Evolutionary conservation across 108 stramenopile species (phyloP).

Genomic region (Pinguiococcus pyrenoidosus): DNA sequence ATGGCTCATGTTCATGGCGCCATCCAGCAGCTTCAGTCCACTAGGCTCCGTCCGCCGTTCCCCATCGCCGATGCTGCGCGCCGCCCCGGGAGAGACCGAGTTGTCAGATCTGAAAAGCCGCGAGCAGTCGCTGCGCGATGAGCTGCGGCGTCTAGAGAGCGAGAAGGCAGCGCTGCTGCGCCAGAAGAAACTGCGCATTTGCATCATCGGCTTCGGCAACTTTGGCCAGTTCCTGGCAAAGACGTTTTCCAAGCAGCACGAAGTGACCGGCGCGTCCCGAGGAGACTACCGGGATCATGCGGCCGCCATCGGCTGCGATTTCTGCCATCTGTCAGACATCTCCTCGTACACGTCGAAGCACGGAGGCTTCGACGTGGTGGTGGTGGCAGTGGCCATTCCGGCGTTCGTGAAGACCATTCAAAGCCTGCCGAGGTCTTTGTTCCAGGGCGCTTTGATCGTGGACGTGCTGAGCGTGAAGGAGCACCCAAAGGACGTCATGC

Average conservation of each 20-base stretch:
- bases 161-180: too few relatives aligned
- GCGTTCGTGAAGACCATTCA: constrained; percentile 9
- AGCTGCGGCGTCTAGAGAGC: too few relatives aligned
- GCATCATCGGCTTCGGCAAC: constrained; percentile 77
- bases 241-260: constrained; percentile 35
- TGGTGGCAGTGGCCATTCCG: neutral
- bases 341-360: neutral
- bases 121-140: too few relatives aligned
- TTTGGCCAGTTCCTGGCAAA: constrained; percentile 85
- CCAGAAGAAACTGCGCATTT: too few relatives aligned
- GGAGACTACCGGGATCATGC: too few relatives aligned
- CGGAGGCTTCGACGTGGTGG: constrained; percentile 1
- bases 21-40: too few relatives aligned
- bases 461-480: constrained; percentile 94
- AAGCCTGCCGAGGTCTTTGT: constrained; percentile 58
- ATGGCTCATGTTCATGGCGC: too few relatives aligned
- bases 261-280: constrained; percentile 39
- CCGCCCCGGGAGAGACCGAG: too few relatives aligned
- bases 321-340: constrained; percentile 30
- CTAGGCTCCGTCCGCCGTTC: too few relatives aligned
- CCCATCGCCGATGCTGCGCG: too few relatives aligned
- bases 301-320: constrained; percentile 48
- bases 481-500: constrained; percentile 67
- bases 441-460: constrained; percentile 65
- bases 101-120: too few relatives aligned